Conservation (phyloP, 2,329 filamentous ascomycete species). For the Beauveria caledonica region DNA sequence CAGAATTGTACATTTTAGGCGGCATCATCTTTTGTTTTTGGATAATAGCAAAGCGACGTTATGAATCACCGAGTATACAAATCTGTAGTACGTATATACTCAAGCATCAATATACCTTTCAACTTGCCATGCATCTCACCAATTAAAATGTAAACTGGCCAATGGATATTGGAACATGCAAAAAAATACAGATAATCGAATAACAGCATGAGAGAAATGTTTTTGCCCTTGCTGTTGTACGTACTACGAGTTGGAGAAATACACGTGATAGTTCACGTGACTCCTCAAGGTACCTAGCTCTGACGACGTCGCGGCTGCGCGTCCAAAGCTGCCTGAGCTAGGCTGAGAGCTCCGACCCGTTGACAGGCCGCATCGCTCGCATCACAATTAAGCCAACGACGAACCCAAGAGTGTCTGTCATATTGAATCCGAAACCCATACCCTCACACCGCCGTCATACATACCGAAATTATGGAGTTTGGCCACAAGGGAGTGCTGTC, state of each 20-base stretch:
- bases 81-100: not conserved
- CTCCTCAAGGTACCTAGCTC: not conserved
- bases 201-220: not conserved
- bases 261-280: conserved; percentile 12
- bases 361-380: not conserved
- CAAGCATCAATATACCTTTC: not conserved
- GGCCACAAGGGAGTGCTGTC: conserved; percentile 53
- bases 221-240: not conserved
- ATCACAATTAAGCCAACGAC: conserved; percentile 5
- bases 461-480: conserved; percentile 47
- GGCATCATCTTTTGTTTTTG: not conserved
- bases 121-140: not conserved
- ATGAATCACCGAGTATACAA: not conserved
- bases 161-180: not conserved
- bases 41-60: not conserved
- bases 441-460: not conserved
- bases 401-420: not conserved
- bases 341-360: conserved; percentile 8
- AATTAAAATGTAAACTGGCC: not conserved
- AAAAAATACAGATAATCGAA: not conserved
- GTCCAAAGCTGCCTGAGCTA: conserved; percentile 15
- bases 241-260: not conserved
- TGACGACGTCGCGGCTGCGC: conserved; percentile 12
- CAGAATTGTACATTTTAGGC: not conserved
- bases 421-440: not conserved